Conservation (phyloP, 2,329 filamentous ascomycete species). For the Fusarium setosum region DNA sequence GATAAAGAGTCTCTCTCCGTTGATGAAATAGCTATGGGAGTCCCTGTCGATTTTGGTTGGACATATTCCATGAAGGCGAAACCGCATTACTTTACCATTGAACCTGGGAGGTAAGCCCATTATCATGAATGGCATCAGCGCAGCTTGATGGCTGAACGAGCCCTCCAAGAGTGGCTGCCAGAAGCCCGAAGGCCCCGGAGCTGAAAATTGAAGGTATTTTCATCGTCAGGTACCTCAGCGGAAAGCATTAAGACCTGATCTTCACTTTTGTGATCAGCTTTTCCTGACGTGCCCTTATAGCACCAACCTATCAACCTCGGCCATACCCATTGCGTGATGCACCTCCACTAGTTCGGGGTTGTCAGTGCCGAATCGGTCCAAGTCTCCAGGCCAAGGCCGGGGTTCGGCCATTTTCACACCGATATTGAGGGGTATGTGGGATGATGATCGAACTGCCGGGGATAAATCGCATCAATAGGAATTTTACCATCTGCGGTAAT, state of each 20-base stretch:
- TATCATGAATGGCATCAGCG: slow-evolving; percentile 18
- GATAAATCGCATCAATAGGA: slow-evolving; percentile 34
- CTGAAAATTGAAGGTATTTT: slow-evolving; percentile 25
- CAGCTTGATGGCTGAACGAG: slow-evolving; percentile 10
- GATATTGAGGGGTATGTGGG: slow-evolving; percentile 30
- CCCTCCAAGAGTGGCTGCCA: slow-evolving; percentile 14
- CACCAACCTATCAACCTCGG: neutral
- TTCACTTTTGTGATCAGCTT: neutral
- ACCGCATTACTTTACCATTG: slow-evolving; percentile 15
- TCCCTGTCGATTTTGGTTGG: slow-evolving; percentile 44
- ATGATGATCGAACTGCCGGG: slow-evolving; percentile 6
- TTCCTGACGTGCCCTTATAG: slow-evolving; percentile 10
- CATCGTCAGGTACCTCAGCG: slow-evolving; percentile 13
- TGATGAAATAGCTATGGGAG: slow-evolving; percentile 54
- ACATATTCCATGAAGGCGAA: fast-evolving
- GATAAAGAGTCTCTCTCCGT: slow-evolving; percentile 54
- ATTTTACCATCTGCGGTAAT: slow-evolving; percentile 22
- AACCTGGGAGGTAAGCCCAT: slow-evolving; percentile 25
- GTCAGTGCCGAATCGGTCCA: slow-evolving; percentile 17
- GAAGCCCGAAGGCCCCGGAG: slow-evolving; percentile 10
- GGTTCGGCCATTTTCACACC: slow-evolving; percentile 27
- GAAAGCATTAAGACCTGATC: neutral
- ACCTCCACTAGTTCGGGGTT: neutral
- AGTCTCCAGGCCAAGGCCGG: slow-evolving; percentile 9
- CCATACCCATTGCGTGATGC: slow-evolving; percentile 13